Evolutionary conservation across 495 filamentous ascomycete species (phyloP), one percentile per base, ranked within the genome.

Genomic region (Lophiotrema nucula): DNA sequence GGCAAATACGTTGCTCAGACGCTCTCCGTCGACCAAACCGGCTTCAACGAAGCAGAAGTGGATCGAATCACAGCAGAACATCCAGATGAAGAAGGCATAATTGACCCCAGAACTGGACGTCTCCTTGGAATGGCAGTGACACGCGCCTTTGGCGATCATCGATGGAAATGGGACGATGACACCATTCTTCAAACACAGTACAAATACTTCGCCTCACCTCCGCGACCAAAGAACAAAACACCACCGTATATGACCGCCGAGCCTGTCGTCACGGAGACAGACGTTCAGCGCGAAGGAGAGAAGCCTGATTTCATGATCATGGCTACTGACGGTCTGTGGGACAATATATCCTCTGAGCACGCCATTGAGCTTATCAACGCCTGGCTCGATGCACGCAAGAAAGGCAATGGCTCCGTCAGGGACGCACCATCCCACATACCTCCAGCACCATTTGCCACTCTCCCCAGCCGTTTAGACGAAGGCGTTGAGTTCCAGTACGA

Each of bases 171-270:
- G 81, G 64, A 80, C 3, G 18, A 75, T 8, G 68, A 75, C 4
- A 62, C 83, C 15, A 75, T 81, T 47, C 42, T 69, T 25, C 64
- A 72, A 2, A 65, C 79, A 26, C 57, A 75, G 15, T 24, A 65
- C 2, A 60, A 72, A n/a, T 86, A 81, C 63, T 76, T 74, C 59
- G 79, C 76, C 4, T 73, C 73, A 3, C 37, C 69, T 15, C 75
- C 74, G 1, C 67, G 76, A 18, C 72, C 67, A 18, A 70, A 76
- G 5, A 62, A 75, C 27, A 69, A 62, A 37, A 81, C 82, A 0
- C 84, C 84, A 24, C 85, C 84, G 1, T 88, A 88, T 69, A 66
- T 87, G 28, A 87, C 81, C 1, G 85, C 85, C 2, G 76, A 83
- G 68, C 85, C 85, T 0, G 80, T 80, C 4, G 75, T 88, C 33